A percentile compares a stretch with the other conserved stretches of the same genome.
phyloP scores from a whole-genome alignment of 805 yeast genomes.

The Blastobotrys chiropterorum region DNA sequence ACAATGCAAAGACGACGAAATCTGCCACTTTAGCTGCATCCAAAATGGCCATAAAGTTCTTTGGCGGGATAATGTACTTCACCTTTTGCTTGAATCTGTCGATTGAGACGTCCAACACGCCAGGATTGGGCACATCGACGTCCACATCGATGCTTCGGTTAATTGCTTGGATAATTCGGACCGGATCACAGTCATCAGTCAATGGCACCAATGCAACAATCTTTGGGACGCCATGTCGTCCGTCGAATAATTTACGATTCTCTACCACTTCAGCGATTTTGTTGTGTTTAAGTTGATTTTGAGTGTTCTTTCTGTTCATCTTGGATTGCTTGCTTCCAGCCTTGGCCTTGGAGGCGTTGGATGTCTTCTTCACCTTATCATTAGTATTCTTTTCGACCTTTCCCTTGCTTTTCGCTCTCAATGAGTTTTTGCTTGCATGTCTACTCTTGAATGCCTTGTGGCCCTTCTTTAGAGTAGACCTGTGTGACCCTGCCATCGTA shows the following conservation, averaged over 20 bases:
- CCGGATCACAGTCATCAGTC: constrained; percentile 56
- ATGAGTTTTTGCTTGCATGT: constrained; percentile 82
- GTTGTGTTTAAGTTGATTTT: constrained; percentile 68
- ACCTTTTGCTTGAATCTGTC: constrained; percentile 68
- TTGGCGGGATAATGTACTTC: constrained; percentile 70
- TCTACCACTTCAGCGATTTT: constrained; percentile 59
- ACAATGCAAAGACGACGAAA: constrained; percentile 81
- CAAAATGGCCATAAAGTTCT: constrained; percentile 58
- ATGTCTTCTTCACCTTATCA: constrained; percentile 75
- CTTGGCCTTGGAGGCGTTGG: not conserved
- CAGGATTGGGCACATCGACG: constrained; percentile 13
- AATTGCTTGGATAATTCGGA: constrained; percentile 23
- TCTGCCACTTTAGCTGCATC: constrained; percentile 90
- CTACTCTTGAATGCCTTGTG: constrained; percentile 89
- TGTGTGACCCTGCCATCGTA: constrained; percentile 38
- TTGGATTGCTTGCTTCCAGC: constrained; percentile 34
- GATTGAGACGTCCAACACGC: constrained; percentile 28
- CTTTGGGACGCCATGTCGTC: constrained; percentile 73
- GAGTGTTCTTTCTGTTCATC: constrained; percentile 67
- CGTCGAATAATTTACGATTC: constrained; percentile 69
- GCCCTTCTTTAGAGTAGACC: constrained; percentile 73
- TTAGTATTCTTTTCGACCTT: constrained; percentile 69
- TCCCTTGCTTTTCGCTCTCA: constrained; percentile 75
- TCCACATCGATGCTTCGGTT: constrained; percentile 16
- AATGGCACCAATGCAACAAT: constrained; percentile 76